phyloP scores from a whole-genome alignment of 2,329 filamentous ascomycete species.

The Paradendryphiella salina region DNA sequence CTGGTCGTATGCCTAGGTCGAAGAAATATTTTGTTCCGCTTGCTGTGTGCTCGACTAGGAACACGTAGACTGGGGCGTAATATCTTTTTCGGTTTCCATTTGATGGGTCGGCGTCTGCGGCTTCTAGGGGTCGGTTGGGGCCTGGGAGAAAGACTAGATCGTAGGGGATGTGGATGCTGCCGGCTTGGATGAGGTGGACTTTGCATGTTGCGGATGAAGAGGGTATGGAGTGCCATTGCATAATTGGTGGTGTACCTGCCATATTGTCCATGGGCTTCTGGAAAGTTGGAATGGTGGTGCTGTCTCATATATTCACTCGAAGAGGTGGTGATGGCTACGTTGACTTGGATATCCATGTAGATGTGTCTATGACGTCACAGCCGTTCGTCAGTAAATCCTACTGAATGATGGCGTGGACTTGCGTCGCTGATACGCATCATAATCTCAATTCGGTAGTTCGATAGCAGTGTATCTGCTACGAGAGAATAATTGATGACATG shows the following conservation, averaged over 20 bases:
- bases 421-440: neutral
- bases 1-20: constrained; percentile 58
- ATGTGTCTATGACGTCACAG: constrained; percentile 1
- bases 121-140: constrained; percentile 48
- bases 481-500: no score
- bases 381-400: neutral
- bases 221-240: constrained; percentile 38
- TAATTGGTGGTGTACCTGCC: neutral
- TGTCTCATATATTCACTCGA: neutral
- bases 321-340: neutral
- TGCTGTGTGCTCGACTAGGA: constrained; percentile 36
- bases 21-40: constrained; percentile 52
- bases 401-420: neutral
- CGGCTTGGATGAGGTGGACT: constrained; percentile 43
- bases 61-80: constrained; percentile 40
- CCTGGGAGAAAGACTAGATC: constrained; percentile 53
- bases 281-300: neutral
- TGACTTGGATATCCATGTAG: neutral
- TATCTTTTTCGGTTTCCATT: constrained; percentile 27
- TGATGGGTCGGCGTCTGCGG: constrained; percentile 41
- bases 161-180: constrained; percentile 52
- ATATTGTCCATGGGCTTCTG: neutral
- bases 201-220: constrained; percentile 29
- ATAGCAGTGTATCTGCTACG: no score
- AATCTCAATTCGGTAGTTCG: neutral